Evolutionary conservation across 2,329 filamentous ascomycete genomes (phyloP).

Genomic region (Cucurbitaria berberidis): DNA sequence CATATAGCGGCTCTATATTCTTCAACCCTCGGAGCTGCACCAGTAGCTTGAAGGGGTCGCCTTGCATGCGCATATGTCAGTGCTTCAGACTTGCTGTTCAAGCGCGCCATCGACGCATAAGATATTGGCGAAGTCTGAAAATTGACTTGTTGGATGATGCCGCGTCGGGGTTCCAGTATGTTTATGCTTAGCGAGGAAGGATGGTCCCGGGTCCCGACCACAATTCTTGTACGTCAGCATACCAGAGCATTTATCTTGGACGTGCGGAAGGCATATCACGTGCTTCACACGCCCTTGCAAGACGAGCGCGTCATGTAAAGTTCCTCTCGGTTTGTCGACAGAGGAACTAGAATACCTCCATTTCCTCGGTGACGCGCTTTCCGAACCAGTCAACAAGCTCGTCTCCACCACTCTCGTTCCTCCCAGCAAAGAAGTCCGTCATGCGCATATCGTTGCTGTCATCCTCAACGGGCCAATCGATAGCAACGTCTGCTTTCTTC

Average conservation of each 20-base stretch:
- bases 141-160: constrained; percentile 13
- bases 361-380: constrained; percentile 69
- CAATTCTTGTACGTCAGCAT: not conserved
- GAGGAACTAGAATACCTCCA: constrained; percentile 69
- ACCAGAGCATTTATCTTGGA: not conserved
- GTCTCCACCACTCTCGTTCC: constrained; percentile 58
- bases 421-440: constrained; percentile 74
- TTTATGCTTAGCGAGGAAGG: constrained; percentile 15
- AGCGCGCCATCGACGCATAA: constrained; percentile 5
- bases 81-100: constrained; percentile 3
- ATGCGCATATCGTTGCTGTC: constrained; percentile 69
- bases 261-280: not conserved
- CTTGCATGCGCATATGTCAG: constrained; percentile 1
- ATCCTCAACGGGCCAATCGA: constrained; percentile 87
- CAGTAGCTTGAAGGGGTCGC: constrained; percentile 9
- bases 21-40: not conserved
- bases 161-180: constrained; percentile 12
- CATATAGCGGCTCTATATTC: not conserved
- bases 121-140: constrained; percentile 13
- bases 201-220: constrained; percentile 13
- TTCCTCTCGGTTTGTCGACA: not conserved
- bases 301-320: not conserved
- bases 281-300: not conserved
- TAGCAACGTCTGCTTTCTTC: constrained; percentile 70
- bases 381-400: constrained; percentile 87